phyloP scores from a whole-genome alignment of 2,329 filamentous ascomycete genomes.

The Penicillium sp. region DNA sequence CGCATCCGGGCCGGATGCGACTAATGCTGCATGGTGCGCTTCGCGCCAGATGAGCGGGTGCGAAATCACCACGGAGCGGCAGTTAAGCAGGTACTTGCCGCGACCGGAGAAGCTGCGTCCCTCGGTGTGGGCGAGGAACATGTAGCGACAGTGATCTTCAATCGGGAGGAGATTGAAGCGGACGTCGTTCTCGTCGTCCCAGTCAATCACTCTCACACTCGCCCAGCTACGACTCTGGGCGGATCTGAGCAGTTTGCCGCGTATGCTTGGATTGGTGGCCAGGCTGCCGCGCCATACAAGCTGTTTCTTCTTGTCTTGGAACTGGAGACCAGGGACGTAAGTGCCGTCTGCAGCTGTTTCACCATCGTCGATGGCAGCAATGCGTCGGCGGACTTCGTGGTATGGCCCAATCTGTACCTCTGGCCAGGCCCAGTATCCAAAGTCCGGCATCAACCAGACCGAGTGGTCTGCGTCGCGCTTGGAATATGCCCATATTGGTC shows the following conservation, averaged over 20 bases:
- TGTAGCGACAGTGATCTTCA: conserved; percentile 57
- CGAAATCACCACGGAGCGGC: conserved; percentile 52
- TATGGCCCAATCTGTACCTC: conserved; percentile 51
- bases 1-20: conserved; percentile 48
- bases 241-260: conserved; percentile 42
- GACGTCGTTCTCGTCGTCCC: conserved; percentile 44
- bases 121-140: conserved; percentile 57
- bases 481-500: conserved; percentile 49
- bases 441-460: conserved; percentile 57
- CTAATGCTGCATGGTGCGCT: conserved; percentile 51
- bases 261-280: conserved; percentile 41
- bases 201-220: conserved; percentile 47
- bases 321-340: conserved; percentile 19
- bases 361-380: conserved; percentile 41
- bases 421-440: conserved; percentile 57
- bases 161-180: conserved; percentile 50
- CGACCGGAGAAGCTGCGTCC: conserved; percentile 57
- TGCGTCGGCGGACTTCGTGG: conserved; percentile 44
- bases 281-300: conserved; percentile 54
- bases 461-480: conserved; percentile 41
- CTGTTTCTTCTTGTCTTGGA: conserved; percentile 47
- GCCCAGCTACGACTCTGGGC: conserved; percentile 49
- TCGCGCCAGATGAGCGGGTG: conserved; percentile 54
- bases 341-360: conserved; percentile 23
- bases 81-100: conserved; percentile 57